Base-by-base conservation (phyloP, 495 filamentous ascomycete species). In the Penicillium nucicola region DNA sequence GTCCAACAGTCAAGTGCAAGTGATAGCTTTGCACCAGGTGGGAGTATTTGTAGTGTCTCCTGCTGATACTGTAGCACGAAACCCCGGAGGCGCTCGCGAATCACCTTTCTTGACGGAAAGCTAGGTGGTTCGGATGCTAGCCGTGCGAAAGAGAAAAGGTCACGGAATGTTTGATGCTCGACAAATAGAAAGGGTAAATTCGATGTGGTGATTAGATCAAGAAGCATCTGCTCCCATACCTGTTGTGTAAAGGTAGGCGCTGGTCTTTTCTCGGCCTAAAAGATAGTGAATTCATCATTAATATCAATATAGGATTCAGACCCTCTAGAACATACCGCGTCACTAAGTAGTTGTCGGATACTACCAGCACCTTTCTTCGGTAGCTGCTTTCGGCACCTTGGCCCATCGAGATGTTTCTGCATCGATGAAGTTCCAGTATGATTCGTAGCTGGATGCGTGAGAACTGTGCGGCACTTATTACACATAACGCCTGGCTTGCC, bases 1-100 rank as follows among this genome's bases (percentile, higher is more conserved):
- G 45, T 57, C 55, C 19, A 57, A 49, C 28, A 52, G 31, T 57
- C 41, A 41, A 56, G 38, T 8, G 45, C 32, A 42, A 58, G 44
- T 30, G 40, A 58, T 14, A 58, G 30, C 15, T 49, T 53, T 22
- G 41, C 30, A 22, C 23, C 12, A 35, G 20, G 11, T 15, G 48
- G 42, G 20, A 56, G 34, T 15, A 14, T 42, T 28, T 45, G 5
- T 20, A 56, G 47, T 5, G 45, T 33, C n/a, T 14, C 30, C 12
- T 50, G 15, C 31, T 56, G 18, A 38, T 36, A 4, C n/a, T 33
- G 31, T 19, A 20, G 35, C 19, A 47, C 36, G 13, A 30, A 25
- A 42, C 19, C n/a, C 39, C 39, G 39, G 22, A 43, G 49, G 14
- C 17, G 33, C 10, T 18, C 15, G 28, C 41, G 33, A 39, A 37